Evolutionary conservation across 2,329 filamentous ascomycete genomes (phyloP).

Genomic region (Penicillium sp.): DNA sequence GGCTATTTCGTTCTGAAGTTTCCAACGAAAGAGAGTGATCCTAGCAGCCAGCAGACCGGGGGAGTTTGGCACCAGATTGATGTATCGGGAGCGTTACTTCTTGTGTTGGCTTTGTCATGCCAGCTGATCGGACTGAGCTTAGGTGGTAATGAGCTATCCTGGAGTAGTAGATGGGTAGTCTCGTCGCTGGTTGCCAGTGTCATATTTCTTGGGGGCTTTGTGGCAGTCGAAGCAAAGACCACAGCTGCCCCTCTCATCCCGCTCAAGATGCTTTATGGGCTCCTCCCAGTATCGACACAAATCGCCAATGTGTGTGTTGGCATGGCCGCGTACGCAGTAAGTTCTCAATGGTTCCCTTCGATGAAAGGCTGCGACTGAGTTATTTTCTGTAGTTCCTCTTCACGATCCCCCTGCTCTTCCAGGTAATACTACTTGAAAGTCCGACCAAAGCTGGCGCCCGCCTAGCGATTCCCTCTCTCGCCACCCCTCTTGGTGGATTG

Average conservation of each 20-base stretch:
- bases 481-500: conserved; percentile 46
- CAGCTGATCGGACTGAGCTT: conserved; percentile 50
- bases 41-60: background rate
- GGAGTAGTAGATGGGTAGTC: conserved; percentile 44
- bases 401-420: conserved; percentile 47
- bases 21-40: conserved; percentile 25
- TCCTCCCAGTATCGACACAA: conserved; percentile 55
- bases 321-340: conserved; percentile 61
- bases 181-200: conserved; percentile 38
- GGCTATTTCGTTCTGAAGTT: conserved; percentile 56
- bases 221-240: conserved; percentile 42
- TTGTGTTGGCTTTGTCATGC: conserved; percentile 58
- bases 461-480: conserved; percentile 46
- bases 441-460: conserved; percentile 46
- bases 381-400: conserved; percentile 42
- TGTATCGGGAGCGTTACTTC: conserved; percentile 55
- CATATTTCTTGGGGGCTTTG: conserved; percentile 37
- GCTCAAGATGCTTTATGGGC: conserved; percentile 53
- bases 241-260: conserved; percentile 47
- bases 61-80: conserved; percentile 57
- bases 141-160: conserved; percentile 48
- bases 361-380: background rate
- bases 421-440: conserved; percentile 42
- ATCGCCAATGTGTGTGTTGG: conserved; percentile 61
- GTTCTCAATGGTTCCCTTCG: conserved; percentile 22